These are phyloP conservation scores for Botrytis tulipae DNA, from an alignment of 2,329 filamentous ascomycete species.

Conservation along the genomic window DNA sequence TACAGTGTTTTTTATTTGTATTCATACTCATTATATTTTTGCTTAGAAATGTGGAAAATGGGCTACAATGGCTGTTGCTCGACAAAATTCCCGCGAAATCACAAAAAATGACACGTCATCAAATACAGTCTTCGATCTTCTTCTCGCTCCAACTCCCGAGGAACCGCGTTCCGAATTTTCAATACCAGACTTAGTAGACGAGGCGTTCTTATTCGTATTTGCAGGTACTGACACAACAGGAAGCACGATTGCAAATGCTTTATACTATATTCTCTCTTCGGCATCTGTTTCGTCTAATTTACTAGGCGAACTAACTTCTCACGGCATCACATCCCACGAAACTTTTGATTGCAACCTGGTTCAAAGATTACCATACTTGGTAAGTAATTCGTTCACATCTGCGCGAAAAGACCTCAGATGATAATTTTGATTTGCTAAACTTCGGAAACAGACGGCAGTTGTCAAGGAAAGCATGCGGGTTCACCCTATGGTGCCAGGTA, in stretches of 20 bases:
- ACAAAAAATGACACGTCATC: background rate
- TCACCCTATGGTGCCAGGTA: background rate
- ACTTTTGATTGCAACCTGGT: background rate
- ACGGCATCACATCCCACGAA: background rate
- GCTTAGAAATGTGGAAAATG: background rate
- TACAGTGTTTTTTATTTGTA: accelerated
- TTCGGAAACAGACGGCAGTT: background rate
- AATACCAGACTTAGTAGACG: background rate
- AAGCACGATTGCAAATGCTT: background rate
- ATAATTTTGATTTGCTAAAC: background rate
- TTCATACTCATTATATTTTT: background rate
- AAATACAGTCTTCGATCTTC: background rate
- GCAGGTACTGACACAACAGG: background rate
- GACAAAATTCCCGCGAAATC: background rate
- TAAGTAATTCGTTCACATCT: background rate
- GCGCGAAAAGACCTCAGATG: background rate
- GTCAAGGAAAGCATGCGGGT: constrained; percentile 3
- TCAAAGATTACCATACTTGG: background rate
- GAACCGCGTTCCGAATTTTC: background rate
- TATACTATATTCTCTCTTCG: background rate
- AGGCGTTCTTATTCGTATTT: background rate
- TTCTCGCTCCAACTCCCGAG: background rate
- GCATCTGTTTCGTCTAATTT: background rate
- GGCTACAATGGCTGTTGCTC: background rate
- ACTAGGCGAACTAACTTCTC: background rate